Evolutionary conservation across 1,139 yeast species (phyloP), one percentile per base, ranked within the genome.

Genomic region (Suhomyces bokatorum): DNA sequence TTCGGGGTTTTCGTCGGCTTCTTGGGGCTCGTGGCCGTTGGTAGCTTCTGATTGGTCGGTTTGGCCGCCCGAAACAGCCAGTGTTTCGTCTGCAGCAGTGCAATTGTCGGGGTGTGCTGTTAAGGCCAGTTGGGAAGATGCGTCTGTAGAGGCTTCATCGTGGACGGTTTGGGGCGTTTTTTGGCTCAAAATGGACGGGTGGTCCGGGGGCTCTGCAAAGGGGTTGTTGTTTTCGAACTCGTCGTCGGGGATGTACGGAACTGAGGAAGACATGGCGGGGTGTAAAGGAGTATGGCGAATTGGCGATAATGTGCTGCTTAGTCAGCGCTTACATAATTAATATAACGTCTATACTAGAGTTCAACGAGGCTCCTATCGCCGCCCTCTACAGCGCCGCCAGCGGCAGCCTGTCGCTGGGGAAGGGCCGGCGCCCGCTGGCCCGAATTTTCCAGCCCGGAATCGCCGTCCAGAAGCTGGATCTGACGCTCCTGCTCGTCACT

Each of bases 151-250:
- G 12, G 5, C 34, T 3, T 27, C n/a, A 30, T 28, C 15, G 15
- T 14, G 12, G 22, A 14, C 37, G 14, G 42, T 13, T n/a, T 14
- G 33, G 22, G 37, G 16, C 12, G 16, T 28, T 4, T 34, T 38
- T 28, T 34, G 45, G 14, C 15, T 31, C n/a, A 10, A 8, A 15
- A 13, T 20, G 14, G 35, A 20, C 20, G 24, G 15, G 22, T 32
- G 44, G 6, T 49, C 58, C 9, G 51, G 50, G 2, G 74, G 75
- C 43, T 65, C 70, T 6, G 74, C 69, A 60, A 82, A 82, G 3
- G 87, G 88, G 56, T 81, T 83, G 65, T 83, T 83, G 53, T 82
- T 81, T 48, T 74, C 79, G 50, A 81, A 81, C 49, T 81, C 87
- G 36, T 44, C 47, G 49, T 82, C 86, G 2, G 86, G 85, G 51